Conservation (phyloP, 2,329 filamentous ascomycete genomes). For the Penicillium frequentans region DNA sequence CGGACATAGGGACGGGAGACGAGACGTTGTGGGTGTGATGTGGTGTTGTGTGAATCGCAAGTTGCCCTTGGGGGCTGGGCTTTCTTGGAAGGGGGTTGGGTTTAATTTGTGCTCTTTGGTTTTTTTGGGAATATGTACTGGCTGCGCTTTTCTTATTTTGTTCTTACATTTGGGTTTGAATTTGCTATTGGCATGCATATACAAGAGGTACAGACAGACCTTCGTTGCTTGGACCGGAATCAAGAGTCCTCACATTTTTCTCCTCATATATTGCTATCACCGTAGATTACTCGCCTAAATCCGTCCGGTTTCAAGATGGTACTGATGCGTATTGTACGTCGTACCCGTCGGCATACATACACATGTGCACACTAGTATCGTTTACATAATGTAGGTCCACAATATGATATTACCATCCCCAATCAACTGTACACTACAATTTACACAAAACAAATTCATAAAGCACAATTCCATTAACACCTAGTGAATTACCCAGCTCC, state of each 20-base stretch:
- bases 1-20: neutral
- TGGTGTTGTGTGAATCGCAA: slow-evolving; percentile 3
- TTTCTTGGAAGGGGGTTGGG: neutral
- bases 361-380: no score
- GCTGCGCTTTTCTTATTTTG: neutral
- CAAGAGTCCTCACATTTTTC: slow-evolving; percentile 1
- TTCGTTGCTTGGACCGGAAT: slow-evolving; percentile 6
- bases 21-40: slow-evolving; percentile 1
- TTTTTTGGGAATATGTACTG: neutral
- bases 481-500: slow-evolving; percentile 17
- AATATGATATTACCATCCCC: no score
- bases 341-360: no score
- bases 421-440: neutral
- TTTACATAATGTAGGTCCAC: neutral
- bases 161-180: slow-evolving; percentile 2
- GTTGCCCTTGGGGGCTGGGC: neutral
- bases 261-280: neutral
- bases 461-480: slow-evolving; percentile 22
- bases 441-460: neutral
- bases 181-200: slow-evolving; percentile 4
- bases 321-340: no score
- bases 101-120: neutral
- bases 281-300: neutral
- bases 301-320: no score
- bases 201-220: neutral